Evolutionary conservation across 208 protist genomes (phyloP).

Genomic region (Angomonas desouzai): DNA sequence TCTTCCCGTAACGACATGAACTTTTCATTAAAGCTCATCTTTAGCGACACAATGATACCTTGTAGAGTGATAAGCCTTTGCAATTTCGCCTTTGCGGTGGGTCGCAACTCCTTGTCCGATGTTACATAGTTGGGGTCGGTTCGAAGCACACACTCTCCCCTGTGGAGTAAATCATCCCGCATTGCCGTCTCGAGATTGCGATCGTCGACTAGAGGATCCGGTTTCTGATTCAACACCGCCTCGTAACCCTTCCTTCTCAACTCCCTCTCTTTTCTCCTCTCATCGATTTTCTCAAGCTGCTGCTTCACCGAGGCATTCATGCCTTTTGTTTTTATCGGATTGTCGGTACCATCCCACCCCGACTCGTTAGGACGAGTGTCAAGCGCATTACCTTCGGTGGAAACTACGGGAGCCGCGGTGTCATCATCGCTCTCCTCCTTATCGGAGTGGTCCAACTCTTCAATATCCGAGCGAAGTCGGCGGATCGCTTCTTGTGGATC

Average conservation of each 20-base stretch:
- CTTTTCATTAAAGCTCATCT: constrained; percentile 90
- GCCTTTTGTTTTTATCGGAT: too few relatives aligned
- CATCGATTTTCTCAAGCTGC: constrained; percentile 87
- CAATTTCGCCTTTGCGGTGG: constrained; percentile 94
- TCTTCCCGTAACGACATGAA: constrained; percentile 85
- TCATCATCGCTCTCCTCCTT: constrained; percentile 15
- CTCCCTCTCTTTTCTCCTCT: constrained; percentile 72
- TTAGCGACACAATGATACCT: constrained; percentile 69
- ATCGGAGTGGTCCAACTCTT: constrained; percentile 17
- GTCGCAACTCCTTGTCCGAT: constrained; percentile 37
- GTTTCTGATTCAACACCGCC: constrained; percentile 57
- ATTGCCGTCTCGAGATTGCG: constrained; percentile 53
- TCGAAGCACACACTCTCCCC: constrained; percentile 95
- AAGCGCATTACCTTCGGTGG: neutral
- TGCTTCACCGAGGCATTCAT: constrained; percentile 71
- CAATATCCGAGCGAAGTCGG: constrained; percentile 41
- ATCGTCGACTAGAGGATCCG: constrained; percentile 82
- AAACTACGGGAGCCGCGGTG: too few relatives aligned
- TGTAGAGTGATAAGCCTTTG: constrained; percentile 91
- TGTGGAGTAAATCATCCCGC: constrained; percentile 50
- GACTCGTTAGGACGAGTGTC: too few relatives aligned
- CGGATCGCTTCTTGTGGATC: constrained; percentile 64
- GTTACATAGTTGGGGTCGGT: constrained; percentile 78
- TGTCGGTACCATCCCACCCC: too few relatives aligned
- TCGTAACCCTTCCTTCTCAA: constrained; percentile 66